Percentiles rank a stretch among this genome's conserved stretches.
Conservation (phyloP, 495 filamentous ascomycete species). For the Penicillium alfredii region DNA sequence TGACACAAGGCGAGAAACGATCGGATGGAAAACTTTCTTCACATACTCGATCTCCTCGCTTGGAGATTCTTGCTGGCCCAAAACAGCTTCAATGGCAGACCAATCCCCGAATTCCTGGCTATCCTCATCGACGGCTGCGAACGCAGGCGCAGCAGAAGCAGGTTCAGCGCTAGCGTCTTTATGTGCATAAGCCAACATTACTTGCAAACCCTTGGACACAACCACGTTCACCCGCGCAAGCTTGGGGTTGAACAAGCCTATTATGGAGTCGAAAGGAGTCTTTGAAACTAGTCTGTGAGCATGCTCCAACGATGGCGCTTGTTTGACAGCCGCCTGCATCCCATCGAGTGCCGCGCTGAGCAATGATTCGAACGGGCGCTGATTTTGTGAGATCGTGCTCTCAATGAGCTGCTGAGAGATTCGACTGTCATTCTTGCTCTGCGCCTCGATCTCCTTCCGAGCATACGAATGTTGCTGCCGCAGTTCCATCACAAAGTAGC, state of each 20-base stretch:
- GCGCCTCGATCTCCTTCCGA: conserved; percentile 55
- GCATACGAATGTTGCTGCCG: conserved; percentile 53
- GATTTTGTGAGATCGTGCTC: conserved; percentile 52
- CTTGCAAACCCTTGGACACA: conserved; percentile 31
- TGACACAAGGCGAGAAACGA: conserved; percentile 54
- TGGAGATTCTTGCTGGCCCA: conserved; percentile 27
- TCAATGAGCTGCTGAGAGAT: conserved; percentile 49
- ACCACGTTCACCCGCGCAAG: conserved; percentile 30
- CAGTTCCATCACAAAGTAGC: conserved; percentile 50
- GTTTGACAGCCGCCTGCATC: conserved; percentile 45
- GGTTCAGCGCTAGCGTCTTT: conserved; percentile 25
- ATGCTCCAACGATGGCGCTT: conserved; percentile 28
- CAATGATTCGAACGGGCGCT: conserved; percentile 54
- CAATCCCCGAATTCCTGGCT: conserved; percentile 74
- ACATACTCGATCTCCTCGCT: conserved; percentile 31
- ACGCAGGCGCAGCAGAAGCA: conserved; percentile 1
- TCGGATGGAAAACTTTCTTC: conserved; percentile 42
- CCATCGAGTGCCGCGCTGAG: conserved; percentile 49
- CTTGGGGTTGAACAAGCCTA: conserved; percentile 35
- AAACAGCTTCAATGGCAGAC: conserved; percentile 49
- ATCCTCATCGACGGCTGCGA: conserved; percentile 47
- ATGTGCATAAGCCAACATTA: conserved; percentile 32
- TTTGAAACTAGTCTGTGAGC: conserved; percentile 32
- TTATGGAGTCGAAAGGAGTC: conserved; percentile 30
- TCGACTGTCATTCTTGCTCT: conserved; percentile 36